A percentile compares a stretch with the other conserved stretches of the same genome.
Conservation (phyloP, 2,329 filamentous ascomycete genomes). For the Mycosphaerella arachidis region DNA sequence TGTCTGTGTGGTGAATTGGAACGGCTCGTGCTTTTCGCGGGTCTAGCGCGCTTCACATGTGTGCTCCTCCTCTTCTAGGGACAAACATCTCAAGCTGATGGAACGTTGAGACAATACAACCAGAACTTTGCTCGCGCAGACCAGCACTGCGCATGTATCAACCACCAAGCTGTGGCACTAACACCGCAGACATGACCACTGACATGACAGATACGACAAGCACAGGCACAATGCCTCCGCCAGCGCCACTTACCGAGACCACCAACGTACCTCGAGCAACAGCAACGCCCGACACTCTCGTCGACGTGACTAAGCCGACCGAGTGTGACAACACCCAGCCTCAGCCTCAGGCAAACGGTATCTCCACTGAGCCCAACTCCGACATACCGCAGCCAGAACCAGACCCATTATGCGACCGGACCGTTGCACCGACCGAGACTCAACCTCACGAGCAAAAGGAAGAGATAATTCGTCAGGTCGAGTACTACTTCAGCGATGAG, state of each 20-base stretch:
- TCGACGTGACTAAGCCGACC: background rate
- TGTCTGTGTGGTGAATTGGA: too few species aligned
- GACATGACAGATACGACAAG: background rate
- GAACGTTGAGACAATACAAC: background rate
- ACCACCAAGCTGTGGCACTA: background rate
- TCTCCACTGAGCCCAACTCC: background rate
- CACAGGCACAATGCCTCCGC: background rate
- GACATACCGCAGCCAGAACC: background rate
- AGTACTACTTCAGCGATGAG: conserved; percentile 49
- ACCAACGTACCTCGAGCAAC: background rate
- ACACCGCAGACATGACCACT: background rate
- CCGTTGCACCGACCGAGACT: background rate
- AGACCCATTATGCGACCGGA: background rate
- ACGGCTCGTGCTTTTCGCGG: background rate
- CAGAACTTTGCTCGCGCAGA: background rate
- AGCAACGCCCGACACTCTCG: background rate
- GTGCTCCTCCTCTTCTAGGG: background rate
- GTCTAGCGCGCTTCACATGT: background rate
- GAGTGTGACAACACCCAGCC: background rate
- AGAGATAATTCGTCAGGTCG: conserved; percentile 38
- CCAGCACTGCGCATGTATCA: background rate
- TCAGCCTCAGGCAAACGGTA: background rate
- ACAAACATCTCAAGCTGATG: background rate
- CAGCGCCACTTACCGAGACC: background rate
- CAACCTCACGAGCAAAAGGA: conserved; percentile 15